Conservation (phyloP, 495 filamentous ascomycete species). For the Tuber aestivum region DNA sequence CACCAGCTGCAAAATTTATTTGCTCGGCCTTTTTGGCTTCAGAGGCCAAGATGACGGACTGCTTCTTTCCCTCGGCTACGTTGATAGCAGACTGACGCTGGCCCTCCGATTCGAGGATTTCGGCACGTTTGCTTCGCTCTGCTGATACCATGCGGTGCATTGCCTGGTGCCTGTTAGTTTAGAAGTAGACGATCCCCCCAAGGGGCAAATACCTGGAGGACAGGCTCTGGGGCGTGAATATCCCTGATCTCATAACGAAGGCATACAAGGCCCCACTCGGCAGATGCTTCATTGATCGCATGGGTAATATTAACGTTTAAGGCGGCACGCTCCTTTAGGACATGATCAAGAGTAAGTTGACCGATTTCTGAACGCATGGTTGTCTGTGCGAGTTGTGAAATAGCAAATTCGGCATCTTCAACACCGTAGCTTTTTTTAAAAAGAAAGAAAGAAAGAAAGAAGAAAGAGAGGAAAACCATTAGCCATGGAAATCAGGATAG, state of each 20-base stretch:
- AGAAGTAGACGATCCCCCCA: neutral
- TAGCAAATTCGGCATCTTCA: slow-evolving; percentile 97
- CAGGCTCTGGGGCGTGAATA: slow-evolving; percentile 88
- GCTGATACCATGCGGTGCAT: slow-evolving; percentile 99
- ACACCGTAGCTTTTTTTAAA: slow-evolving; percentile 71
- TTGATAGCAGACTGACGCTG: slow-evolving; percentile 96
- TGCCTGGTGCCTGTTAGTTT: slow-evolving; percentile 51
- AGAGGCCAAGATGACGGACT: slow-evolving; percentile 87
- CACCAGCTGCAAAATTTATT: slow-evolving; percentile 84
- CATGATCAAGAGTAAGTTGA: slow-evolving; percentile 91
- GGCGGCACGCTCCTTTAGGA: slow-evolving; percentile 88
- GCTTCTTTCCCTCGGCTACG: slow-evolving; percentile 93
- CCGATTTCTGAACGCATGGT: slow-evolving; percentile 99
- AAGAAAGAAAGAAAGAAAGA: neutral
- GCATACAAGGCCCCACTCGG: slow-evolving; percentile 93
- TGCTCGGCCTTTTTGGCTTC: slow-evolving; percentile 86
- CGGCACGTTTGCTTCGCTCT: slow-evolving; percentile 90
- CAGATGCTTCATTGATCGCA: slow-evolving; percentile 95
- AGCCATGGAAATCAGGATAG: slow-evolving; percentile 25
- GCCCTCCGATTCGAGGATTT: slow-evolving; percentile 93
- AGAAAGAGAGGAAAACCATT: slow-evolving; percentile 11
- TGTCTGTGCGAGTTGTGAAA: slow-evolving; percentile 94
- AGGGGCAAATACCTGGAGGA: slow-evolving; percentile 51
- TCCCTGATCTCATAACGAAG: slow-evolving; percentile 96
- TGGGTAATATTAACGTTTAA: slow-evolving; percentile 96